Percentiles rank a stretch among this genome's conserved stretches.
Evolutionary conservation across 2,329 filamentous ascomycete species (phyloP).

Genomic region (Colletotrichum sojae): DNA sequence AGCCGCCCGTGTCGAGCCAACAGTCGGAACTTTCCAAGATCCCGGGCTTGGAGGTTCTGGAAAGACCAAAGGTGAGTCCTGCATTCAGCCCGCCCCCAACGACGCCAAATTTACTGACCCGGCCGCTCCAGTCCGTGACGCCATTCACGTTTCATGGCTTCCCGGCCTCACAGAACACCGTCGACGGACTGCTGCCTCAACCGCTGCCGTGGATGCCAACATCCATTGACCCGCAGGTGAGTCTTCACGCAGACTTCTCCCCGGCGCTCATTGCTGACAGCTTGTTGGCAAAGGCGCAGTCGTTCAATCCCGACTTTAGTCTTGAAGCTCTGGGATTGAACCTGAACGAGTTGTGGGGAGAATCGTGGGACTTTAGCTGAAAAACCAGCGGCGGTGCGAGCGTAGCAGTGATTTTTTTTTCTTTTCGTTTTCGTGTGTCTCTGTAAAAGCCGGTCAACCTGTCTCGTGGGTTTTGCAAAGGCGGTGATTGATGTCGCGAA

Average conservation of each 20-base stretch:
- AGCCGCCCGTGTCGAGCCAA: slow-evolving; percentile 56
- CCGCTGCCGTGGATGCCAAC: slow-evolving; percentile 52
- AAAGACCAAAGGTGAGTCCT: slow-evolving; percentile 55
- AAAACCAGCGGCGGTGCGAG: slow-evolving; percentile 9
- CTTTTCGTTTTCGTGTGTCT: not conserved
- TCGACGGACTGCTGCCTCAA: slow-evolving; percentile 43
- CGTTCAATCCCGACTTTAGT: slow-evolving; percentile 67
- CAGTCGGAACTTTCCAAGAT: slow-evolving; percentile 44
- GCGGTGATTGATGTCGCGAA: not conserved
- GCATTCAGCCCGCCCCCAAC: too few relatives aligned
- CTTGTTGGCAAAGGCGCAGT: slow-evolving; percentile 47
- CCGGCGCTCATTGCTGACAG: slow-evolving; percentile 39
- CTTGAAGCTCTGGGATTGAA: slow-evolving; percentile 68
- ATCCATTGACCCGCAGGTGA: slow-evolving; percentile 45
- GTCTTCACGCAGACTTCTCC: slow-evolving; percentile 41
- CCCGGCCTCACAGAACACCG: slow-evolving; percentile 36
- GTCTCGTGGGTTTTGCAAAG: not conserved
- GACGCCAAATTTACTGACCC: slow-evolving; percentile 19
- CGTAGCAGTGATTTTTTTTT: slow-evolving; percentile 6
- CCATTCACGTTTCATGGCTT: slow-evolving; percentile 54
- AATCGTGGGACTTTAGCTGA: slow-evolving; percentile 61
- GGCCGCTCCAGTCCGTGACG: slow-evolving; percentile 55
- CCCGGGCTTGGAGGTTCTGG: slow-evolving; percentile 52
- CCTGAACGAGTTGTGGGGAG: slow-evolving; percentile 70
- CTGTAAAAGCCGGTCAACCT: slow-evolving; percentile 14